phyloP scores from a whole-genome alignment of 148 eudicot genomes.

The Rhododendron williamsianum region DNA sequence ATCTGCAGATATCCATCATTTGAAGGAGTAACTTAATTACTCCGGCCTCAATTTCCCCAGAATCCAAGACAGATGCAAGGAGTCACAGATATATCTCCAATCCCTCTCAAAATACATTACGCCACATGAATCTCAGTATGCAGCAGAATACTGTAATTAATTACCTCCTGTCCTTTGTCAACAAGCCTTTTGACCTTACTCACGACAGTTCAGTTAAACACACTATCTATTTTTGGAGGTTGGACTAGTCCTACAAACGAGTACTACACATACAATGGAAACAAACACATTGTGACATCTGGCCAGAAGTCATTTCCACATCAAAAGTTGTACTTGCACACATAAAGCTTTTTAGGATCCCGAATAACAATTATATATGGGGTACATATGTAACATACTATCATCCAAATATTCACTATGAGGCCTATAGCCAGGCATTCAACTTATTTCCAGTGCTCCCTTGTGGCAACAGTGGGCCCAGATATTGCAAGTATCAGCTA shows the following conservation, averaged over 20 bases:
- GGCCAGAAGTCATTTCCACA: not conserved
- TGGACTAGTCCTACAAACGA: not conserved
- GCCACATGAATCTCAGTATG: not conserved
- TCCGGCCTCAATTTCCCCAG: conserved; percentile 12
- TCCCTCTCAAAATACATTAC: conserved; percentile 3
- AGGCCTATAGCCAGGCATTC: not conserved
- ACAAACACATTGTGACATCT: not conserved
- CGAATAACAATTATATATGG: not conserved
- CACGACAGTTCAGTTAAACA: not conserved
- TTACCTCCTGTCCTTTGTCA: not conserved
- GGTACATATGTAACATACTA: not conserved
- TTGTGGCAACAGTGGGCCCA: not conserved
- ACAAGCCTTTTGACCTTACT: not conserved
- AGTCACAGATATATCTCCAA: not conserved
- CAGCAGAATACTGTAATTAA: not conserved
- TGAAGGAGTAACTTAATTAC: not conserved
- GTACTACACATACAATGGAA: not conserved
- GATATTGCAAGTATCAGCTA: not conserved
- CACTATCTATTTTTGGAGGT: not conserved
- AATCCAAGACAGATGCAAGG: conserved; percentile 14
- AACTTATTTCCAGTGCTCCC: not conserved
- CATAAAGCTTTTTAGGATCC: not conserved
- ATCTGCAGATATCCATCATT: conserved; percentile 18
- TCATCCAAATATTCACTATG: not conserved
- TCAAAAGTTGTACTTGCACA: not conserved